phyloP scores from a whole-genome alignment of 352 stramenopile species.

The Peronospora tabacina region DNA sequence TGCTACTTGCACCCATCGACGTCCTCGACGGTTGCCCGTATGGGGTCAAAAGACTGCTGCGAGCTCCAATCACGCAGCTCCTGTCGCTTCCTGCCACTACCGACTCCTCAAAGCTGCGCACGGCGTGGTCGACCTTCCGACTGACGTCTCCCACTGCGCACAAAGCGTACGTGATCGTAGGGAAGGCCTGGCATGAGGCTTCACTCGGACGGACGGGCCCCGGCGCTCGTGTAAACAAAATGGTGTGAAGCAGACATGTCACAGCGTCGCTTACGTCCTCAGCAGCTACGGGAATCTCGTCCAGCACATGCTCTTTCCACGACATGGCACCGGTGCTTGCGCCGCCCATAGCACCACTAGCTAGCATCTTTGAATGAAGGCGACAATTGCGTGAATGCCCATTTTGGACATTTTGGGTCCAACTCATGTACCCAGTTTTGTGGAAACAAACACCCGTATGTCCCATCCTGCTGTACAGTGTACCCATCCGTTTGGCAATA shows the following conservation, averaged over 20 bases:
- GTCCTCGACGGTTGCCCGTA: constrained; percentile 22
- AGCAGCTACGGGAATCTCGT: constrained; percentile 49
- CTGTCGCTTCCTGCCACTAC: constrained; percentile 16
- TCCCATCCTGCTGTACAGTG: too few relatives aligned
- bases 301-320: constrained; percentile 59
- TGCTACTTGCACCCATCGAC: constrained; percentile 14
- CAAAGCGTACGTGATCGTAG: constrained; percentile 65
- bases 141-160: constrained; percentile 71
- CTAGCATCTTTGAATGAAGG: background rate
- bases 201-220: constrained; percentile 66
- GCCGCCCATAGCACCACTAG: background rate
- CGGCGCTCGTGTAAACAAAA: constrained; percentile 71
- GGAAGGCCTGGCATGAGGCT: constrained; percentile 68
- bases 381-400: too few relatives aligned
- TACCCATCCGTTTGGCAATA: too few relatives aligned
- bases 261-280: constrained; percentile 56
- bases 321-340: background rate
- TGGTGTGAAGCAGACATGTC: constrained; percentile 68
- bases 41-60: constrained; percentile 19
- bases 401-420: too few relatives aligned
- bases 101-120: constrained; percentile 55
- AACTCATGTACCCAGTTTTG: too few relatives aligned
- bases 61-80: constrained; percentile 19
- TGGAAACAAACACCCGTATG: too few relatives aligned
- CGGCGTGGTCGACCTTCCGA: constrained; percentile 68